These are phyloP conservation scores for Pythium vanterpoolii DNA, from an alignment of 352 stramenopile genomes.

Conservation along the genomic window DNA sequence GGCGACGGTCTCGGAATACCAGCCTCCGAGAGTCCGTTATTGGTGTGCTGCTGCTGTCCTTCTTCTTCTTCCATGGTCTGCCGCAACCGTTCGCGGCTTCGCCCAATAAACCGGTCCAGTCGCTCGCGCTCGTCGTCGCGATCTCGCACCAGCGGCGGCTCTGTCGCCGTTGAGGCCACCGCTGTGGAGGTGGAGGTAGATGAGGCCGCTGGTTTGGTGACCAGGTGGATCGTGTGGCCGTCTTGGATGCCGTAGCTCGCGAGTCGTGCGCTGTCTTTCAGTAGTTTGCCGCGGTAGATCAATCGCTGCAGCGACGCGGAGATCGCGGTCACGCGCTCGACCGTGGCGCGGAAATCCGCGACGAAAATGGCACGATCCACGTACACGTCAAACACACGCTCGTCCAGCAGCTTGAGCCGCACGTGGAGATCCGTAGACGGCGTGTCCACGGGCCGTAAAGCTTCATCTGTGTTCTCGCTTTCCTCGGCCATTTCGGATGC, in stretches of 20 bases:
- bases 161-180: background rate
- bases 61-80: constrained; percentile 15
- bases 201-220: constrained; percentile 47
- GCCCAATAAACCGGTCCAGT: constrained; percentile 16
- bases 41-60: background rate
- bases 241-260: constrained; percentile 87
- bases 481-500: constrained; percentile 1
- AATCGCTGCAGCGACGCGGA: constrained; percentile 72
- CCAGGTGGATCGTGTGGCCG: constrained; percentile 90
- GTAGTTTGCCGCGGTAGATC: constrained; percentile 90
- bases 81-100: constrained; percentile 22
- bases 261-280: constrained; percentile 76
- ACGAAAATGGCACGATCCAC: constrained; percentile 42
- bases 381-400: constrained; percentile 69
- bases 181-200: too few species aligned
- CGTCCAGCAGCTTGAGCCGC: constrained; percentile 75
- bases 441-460: background rate
- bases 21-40: too few species aligned
- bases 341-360: constrained; percentile 55
- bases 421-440: constrained; percentile 27
- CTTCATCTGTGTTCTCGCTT: constrained; percentile 1
- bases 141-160: background rate
- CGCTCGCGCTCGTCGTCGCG: constrained; percentile 7
- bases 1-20: constrained; percentile 9
- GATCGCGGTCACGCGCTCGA: constrained; percentile 56